Percentiles rank a stretch among this genome's conserved stretches.
phyloP scores from a whole-genome alignment of 2,329 filamentous ascomycete genomes.

The Phaeosphaeriaceae sp. region DNA sequence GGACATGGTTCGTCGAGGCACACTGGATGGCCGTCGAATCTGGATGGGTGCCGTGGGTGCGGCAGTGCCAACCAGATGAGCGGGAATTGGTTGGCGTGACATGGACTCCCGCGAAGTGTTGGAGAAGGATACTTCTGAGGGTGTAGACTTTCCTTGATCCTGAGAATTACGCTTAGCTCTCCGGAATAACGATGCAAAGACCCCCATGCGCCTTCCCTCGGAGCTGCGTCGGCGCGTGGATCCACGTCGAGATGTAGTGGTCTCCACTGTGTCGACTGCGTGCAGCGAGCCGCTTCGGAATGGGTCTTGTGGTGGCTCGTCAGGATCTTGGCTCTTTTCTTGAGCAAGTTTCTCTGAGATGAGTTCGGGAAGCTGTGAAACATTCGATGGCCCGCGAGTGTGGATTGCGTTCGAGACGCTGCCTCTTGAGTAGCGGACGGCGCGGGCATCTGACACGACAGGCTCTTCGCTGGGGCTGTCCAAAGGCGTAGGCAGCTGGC shows the following conservation, averaged over 20 bases:
- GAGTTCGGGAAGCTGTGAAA: conserved; percentile 62
- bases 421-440: conserved; percentile 57
- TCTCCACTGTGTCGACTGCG: conserved; percentile 42
- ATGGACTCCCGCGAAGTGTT: conserved; percentile 93
- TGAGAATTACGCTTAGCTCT: conserved; percentile 61
- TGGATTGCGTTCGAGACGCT: conserved; percentile 58
- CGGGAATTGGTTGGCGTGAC: conserved; percentile 61
- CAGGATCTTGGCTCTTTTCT: conserved; percentile 51
- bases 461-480: conserved; percentile 56
- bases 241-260: conserved; percentile 35
- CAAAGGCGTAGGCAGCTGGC: conserved; percentile 46
- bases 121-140: conserved; percentile 78
- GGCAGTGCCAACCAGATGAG: conserved; percentile 55
- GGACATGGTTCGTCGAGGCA: conserved; percentile 82
- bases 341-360: conserved; percentile 50
- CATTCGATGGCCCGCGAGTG: conserved; percentile 57
- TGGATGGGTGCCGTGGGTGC: conserved; percentile 43
- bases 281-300: conserved; percentile 43
- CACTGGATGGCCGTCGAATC: conserved; percentile 59
- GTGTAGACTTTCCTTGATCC: conserved; percentile 61
- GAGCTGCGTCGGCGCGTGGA: conserved; percentile 42
- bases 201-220: conserved; percentile 44
- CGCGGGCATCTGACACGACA: conserved; percentile 58
- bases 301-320: conserved; percentile 45
- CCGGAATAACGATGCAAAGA: conserved; percentile 70